Evolutionary conservation across 2,329 filamentous ascomycete species (phyloP).

Genomic region (Juglanconis sp.): DNA sequence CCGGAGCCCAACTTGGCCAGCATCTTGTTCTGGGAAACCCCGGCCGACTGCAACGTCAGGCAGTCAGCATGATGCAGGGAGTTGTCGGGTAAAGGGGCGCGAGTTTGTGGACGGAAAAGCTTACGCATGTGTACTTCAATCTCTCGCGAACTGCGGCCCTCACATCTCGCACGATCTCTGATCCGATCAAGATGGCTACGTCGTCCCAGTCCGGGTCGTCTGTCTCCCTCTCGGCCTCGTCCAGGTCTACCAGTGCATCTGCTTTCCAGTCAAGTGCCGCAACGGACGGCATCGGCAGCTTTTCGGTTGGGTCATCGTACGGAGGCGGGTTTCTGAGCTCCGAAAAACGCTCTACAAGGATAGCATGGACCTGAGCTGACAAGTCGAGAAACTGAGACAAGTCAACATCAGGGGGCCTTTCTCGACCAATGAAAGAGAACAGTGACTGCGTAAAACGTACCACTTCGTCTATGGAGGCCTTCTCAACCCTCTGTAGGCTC

Average conservation of each 20-base stretch:
- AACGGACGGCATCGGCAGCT: conserved; percentile 64
- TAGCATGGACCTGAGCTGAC: conserved; percentile 75
- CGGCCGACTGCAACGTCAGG: conserved; percentile 43
- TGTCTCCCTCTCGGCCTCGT: conserved; percentile 68
- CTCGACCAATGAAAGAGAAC: too few relatives aligned
- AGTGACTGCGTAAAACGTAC: not conserved
- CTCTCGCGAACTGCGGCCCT: conserved; percentile 65
- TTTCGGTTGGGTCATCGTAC: conserved; percentile 69
- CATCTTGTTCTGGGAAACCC: conserved; percentile 89
- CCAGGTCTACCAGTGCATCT: conserved; percentile 77
- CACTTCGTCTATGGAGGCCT: conserved; percentile 92
- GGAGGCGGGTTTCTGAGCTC: conserved; percentile 66
- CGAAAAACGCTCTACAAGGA: conserved; percentile 73
- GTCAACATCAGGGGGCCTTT: not conserved
- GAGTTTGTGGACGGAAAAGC: not conserved
- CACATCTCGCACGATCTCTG: conserved; percentile 80
- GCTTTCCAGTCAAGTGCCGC: conserved; percentile 79
- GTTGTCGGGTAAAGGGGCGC: not conserved
- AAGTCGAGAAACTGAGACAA: conserved; percentile 69
- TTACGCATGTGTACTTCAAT: conserved; percentile 75
- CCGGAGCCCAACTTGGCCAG: conserved; percentile 89
- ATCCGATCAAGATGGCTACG: conserved; percentile 78
- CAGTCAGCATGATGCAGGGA: not conserved
- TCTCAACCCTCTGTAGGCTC: conserved; percentile 73
- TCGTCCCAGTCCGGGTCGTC: conserved; percentile 96